Evolutionary conservation across 768 basidiomycete species (phyloP).

Genomic region (Lactifluus volemus): DNA sequence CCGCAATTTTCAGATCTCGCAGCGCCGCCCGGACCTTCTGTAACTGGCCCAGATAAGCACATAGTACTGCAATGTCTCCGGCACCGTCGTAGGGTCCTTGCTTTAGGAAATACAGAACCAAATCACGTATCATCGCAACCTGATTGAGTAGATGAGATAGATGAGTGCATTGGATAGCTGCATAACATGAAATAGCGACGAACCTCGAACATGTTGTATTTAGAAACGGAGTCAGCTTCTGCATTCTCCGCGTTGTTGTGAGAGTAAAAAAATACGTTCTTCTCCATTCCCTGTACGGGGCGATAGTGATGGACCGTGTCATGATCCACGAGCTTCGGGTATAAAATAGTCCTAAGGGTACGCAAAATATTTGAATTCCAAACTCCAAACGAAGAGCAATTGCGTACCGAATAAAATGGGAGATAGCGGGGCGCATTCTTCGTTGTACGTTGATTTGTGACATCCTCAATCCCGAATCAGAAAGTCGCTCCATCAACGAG

Average conservation of each 20-base stretch:
- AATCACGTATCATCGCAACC: slow-evolving; percentile 41
- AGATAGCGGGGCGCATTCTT: slow-evolving; percentile 66
- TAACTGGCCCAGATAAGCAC: slow-evolving; percentile 46
- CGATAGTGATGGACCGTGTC: slow-evolving; percentile 42
- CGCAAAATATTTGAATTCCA: neutral
- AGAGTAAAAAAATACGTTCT: slow-evolving; percentile 59
- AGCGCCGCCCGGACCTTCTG: slow-evolving; percentile 37
- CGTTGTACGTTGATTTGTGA: slow-evolving; percentile 64
- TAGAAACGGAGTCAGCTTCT: slow-evolving; percentile 53
- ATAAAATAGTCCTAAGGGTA: slow-evolving; percentile 43
- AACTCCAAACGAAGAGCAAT: neutral
- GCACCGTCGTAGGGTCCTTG: slow-evolving; percentile 40
- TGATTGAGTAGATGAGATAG: neutral
- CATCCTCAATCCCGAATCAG: slow-evolving; percentile 50
- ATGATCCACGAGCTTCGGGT: slow-evolving; percentile 53
- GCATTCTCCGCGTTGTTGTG: slow-evolving; percentile 56
- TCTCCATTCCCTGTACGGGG: slow-evolving; percentile 49
- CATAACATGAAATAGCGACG: neutral
- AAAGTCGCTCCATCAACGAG: slow-evolving; percentile 69
- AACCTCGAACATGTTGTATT: slow-evolving; percentile 63
- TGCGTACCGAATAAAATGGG: slow-evolving; percentile 46
- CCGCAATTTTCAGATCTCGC: slow-evolving; percentile 37
- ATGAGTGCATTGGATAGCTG: neutral
- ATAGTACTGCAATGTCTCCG: slow-evolving; percentile 47
- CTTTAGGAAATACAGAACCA: slow-evolving; percentile 45